A percentile compares a stretch with the other conserved stretches of the same genome.
Conservation (phyloP, 176 grass and related monocot species). For the Olyra latifolia region DNA sequence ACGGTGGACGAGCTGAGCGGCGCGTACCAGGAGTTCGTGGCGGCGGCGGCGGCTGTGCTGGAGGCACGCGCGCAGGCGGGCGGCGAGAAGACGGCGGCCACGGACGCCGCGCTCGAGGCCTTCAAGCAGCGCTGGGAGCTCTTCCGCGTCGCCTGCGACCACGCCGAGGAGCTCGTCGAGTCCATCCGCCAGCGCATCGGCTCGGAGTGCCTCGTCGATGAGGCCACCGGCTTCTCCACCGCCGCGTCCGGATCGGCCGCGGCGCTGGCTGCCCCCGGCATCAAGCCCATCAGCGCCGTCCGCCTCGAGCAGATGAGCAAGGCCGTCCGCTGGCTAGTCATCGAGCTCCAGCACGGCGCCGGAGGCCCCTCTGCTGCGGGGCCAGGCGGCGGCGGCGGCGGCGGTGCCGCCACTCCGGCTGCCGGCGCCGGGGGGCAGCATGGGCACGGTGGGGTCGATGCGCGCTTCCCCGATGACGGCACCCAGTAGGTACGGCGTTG, state of each 20-base stretch:
- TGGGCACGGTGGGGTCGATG: conserved; percentile 50
- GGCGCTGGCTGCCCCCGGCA: no score
- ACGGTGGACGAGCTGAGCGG: conserved; percentile 66
- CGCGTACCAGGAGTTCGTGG: conserved; percentile 4
- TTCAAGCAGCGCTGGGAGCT: no score
- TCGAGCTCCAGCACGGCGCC: no score
- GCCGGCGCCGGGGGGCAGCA: conserved; percentile 41
- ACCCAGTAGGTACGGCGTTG: conserved; percentile 64
- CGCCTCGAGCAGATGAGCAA: no score
- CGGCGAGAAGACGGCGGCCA: conserved; percentile 53
- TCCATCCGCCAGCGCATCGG: conserved; percentile 71
- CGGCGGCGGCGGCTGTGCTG: conserved; percentile 48
- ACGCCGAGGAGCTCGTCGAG: no score
- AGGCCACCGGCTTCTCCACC: conserved; percentile 46
- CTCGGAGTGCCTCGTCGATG: conserved; percentile 91
- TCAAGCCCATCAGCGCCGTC: no score
- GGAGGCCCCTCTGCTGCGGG: conserved; percentile 16
- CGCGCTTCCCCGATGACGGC: conserved; percentile 69
- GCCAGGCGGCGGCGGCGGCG: not conserved
- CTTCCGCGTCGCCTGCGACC: no score
- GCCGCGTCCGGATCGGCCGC: no score
- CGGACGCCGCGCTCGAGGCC: not conserved
- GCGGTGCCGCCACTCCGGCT: conserved; percentile 7
- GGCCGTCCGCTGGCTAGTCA: no score
- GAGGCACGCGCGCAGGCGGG: conserved; percentile 54